These are phyloP conservation scores for Neopestalotiopsis sp. DNA, from an alignment of 2,329 filamentous ascomycete species.

Conservation along the genomic window DNA sequence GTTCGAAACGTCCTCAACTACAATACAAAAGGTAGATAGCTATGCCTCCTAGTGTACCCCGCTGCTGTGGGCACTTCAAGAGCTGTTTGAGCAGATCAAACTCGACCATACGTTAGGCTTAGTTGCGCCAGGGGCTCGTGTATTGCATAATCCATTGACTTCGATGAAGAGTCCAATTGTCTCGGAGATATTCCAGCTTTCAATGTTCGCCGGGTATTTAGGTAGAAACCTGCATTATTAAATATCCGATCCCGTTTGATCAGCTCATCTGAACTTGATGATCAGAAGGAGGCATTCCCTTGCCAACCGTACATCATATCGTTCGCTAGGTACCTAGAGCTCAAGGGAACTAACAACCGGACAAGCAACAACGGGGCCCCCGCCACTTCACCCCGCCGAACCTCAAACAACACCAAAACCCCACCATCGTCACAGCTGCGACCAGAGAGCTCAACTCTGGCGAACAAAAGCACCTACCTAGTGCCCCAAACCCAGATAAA, in stretches of 20 bases:
- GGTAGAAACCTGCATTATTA: background rate
- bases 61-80: background rate
- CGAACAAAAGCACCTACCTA: background rate
- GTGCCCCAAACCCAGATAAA: background rate
- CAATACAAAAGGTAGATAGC: background rate
- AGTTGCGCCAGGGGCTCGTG: too few species aligned
- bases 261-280: background rate
- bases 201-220: background rate
- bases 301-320: background rate
- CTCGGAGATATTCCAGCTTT: background rate
- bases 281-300: background rate
- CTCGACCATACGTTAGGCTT: background rate
- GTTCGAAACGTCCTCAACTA: too few species aligned
- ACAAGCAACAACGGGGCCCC: background rate
- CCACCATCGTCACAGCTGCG: conserved; percentile 14
- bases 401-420: conserved; percentile 15
- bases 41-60: background rate
- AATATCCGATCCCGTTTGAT: background rate
- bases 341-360: background rate
- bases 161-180: background rate
- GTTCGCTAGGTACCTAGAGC: background rate
- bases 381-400: conserved; percentile 9
- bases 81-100: background rate
- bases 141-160: background rate
- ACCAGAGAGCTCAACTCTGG: background rate